Percentiles rank a stretch among this genome's conserved stretches.
Evolutionary conservation across 2,329 filamentous ascomycete genomes (phyloP).

Genomic region (Blastomyces silverae): DNA sequence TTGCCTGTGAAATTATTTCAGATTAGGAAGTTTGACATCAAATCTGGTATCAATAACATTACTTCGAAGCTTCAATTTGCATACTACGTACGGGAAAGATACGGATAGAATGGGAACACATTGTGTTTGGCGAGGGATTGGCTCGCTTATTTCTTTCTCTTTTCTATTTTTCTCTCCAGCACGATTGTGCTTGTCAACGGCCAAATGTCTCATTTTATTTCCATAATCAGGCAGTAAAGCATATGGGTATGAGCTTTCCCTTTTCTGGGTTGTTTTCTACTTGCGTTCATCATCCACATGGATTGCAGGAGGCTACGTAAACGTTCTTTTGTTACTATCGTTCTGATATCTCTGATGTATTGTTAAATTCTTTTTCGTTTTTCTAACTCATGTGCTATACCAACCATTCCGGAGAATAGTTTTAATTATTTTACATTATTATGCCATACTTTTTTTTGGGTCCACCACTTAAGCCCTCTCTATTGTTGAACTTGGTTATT

Average conservation of each 20-base stretch:
- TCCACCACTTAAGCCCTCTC: not conserved
- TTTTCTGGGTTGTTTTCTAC: not conserved
- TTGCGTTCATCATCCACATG: constrained; percentile 1
- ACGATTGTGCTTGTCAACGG: constrained; percentile 10
- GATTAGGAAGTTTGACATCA: constrained; percentile 4
- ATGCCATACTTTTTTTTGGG: not conserved
- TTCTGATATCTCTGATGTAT: not conserved
- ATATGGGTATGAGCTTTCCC: constrained; percentile 1
- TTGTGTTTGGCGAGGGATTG: constrained; percentile 5
- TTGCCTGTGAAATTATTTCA: constrained; percentile 9
- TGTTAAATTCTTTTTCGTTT: constrained; percentile 4
- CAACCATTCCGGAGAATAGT: not conserved
- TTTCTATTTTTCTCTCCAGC: constrained; percentile 1
- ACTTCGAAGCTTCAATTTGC: constrained; percentile 7
- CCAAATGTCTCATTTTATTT: constrained; percentile 14
- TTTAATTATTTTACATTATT: not conserved
- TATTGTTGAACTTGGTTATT: not conserved
- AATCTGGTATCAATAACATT: constrained; percentile 11
- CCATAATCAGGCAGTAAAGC: constrained; percentile 7
- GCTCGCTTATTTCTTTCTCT: constrained; percentile 1
- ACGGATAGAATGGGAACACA: constrained; percentile 10
- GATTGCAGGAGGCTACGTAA: not conserved
- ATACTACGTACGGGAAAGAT: constrained; percentile 10
- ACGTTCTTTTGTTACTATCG: not conserved
- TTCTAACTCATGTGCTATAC: not conserved